Evolutionary conservation across 2,329 filamentous ascomycete genomes (phyloP), one percentile per base, ranked within the genome.

Genomic region (Apiospora aurea): DNA sequence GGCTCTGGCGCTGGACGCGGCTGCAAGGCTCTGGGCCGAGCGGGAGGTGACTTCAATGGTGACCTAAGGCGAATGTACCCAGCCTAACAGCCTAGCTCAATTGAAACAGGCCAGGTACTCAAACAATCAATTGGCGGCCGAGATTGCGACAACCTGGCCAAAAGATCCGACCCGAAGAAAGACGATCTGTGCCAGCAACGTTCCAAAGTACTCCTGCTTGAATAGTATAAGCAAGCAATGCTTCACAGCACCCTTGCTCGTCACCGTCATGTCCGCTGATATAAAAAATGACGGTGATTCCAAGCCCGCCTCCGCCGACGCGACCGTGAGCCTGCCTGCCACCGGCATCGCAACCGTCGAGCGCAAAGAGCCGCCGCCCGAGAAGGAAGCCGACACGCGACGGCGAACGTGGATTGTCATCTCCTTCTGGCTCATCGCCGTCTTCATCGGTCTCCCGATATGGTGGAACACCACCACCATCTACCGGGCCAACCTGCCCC

Each of bases 391-490:
- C 75, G 91, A 92, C 74, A 85, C 92, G 69, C 89, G 89, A 79
- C 89, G 92, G 72, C 92, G 96, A 71, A 89, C 90, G 67, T 86
- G 87, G 74, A 92, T 98, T 69, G 91, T 99, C 74, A 81, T 93
- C 74, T 96, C 96, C 11, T 98, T 98, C 82, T 99, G 96, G 96
- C 85, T 91, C 6, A 90, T 98, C 49, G 94, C 97, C 8, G 80
- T 97, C 8, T 88, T 92, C 43, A 84, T 99, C 7, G 96, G 96
- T 2, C 82, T 99, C 75, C 96, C 96, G 72, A 92, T 97, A 88
- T 99, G 96, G 96, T 97, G 94, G 91, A 91, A 91, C 81, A 98
- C 96, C 0, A 99, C 96, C 4, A 93, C 93, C 0, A 97, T 98
- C 71, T 95, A 97, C 81, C 90, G 96, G 71, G 95, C 96, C 16